Conservation (phyloP, 192 early-diverging fungal genomes). For the Dimargaris xerosporica region DNA sequence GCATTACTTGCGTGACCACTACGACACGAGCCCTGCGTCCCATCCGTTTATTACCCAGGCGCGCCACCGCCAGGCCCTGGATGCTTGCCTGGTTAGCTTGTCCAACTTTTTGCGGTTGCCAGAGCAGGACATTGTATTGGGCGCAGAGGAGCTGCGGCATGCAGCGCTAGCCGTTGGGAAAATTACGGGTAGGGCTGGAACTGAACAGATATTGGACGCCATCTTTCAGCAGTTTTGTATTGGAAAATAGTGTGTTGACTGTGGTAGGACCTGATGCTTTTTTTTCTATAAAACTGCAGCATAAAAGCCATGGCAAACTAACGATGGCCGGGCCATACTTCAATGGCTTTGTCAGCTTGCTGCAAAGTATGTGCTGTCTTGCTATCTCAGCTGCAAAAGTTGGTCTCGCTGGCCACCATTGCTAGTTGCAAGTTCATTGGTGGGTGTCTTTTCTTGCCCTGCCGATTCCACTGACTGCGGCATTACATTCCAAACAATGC, state of each 20-base stretch:
- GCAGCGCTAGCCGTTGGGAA: slow-evolving; percentile 44
- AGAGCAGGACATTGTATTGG: slow-evolving; percentile 42
- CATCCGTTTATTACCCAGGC: slow-evolving; percentile 36
- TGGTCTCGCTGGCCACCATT: no score
- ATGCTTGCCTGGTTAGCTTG: slow-evolving; percentile 32
- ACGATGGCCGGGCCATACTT: no score
- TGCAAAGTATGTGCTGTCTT: no score
- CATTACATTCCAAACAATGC: no score
- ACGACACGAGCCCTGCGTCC: slow-evolving; percentile 13
- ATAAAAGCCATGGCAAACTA: no score
- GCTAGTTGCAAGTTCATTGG: no score
- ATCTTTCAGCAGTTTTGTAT: slow-evolving; percentile 68
- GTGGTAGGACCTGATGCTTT: no score
- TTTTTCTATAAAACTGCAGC: no score
- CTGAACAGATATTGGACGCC: slow-evolving; percentile 58
- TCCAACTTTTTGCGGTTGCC: slow-evolving; percentile 17
- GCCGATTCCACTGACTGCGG: no score
- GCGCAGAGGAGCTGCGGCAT: slow-evolving; percentile 54
- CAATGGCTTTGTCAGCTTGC: no score
- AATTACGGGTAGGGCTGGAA: slow-evolving; percentile 57
- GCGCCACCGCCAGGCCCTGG: slow-evolving; percentile 46
- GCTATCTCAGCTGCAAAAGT: no score
- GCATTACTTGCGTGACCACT: slow-evolving; percentile 15
- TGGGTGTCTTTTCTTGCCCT: no score
- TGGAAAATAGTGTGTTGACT: slow-evolving; percentile 33